Evolutionary conservation across 768 basidiomycete genomes (phyloP).

Genomic region (Boletus eberwhitei): DNA sequence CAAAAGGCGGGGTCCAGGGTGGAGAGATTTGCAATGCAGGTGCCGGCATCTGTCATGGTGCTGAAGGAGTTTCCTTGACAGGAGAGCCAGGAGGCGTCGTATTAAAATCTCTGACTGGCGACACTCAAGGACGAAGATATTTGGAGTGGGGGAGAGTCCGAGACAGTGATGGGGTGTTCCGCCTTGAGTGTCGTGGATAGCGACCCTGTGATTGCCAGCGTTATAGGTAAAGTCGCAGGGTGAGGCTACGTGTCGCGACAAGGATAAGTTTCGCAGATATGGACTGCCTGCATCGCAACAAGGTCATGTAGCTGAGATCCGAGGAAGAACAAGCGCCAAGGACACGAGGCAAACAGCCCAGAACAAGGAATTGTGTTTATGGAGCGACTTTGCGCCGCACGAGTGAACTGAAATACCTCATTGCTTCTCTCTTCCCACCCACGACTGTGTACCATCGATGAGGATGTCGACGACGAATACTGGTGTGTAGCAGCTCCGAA

Average conservation of each 20-base stretch:
- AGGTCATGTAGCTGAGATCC: too few relatives aligned
- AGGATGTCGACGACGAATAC: background rate
- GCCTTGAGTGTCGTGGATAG: conserved; percentile 61
- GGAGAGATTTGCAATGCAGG: conserved; percentile 17
- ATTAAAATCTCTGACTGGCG: conserved; percentile 40
- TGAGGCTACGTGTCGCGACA: too few relatives aligned
- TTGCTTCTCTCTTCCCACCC: background rate
- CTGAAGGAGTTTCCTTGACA: conserved; percentile 34
- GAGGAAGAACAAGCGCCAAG: too few relatives aligned
- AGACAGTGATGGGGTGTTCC: conserved; percentile 42
- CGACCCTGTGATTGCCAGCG: conserved; percentile 40
- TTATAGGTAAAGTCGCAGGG: conserved; percentile 7
- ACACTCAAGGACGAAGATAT: conserved; percentile 23
- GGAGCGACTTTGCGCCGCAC: too few relatives aligned
- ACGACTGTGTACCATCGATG: background rate
- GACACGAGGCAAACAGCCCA: too few relatives aligned
- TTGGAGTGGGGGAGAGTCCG: conserved; percentile 29
- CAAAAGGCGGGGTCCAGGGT: conserved; percentile 8
- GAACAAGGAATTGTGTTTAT: too few relatives aligned
- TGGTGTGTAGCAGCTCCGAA: background rate
- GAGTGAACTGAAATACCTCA: background rate
- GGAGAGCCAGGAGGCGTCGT: conserved; percentile 71
- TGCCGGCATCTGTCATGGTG: conserved; percentile 9
- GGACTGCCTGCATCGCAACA: too few relatives aligned
- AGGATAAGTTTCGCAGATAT: too few relatives aligned